phyloP scores from a whole-genome alignment of 352 stramenopile genomes.

The Phytophthora tentaculata region DNA sequence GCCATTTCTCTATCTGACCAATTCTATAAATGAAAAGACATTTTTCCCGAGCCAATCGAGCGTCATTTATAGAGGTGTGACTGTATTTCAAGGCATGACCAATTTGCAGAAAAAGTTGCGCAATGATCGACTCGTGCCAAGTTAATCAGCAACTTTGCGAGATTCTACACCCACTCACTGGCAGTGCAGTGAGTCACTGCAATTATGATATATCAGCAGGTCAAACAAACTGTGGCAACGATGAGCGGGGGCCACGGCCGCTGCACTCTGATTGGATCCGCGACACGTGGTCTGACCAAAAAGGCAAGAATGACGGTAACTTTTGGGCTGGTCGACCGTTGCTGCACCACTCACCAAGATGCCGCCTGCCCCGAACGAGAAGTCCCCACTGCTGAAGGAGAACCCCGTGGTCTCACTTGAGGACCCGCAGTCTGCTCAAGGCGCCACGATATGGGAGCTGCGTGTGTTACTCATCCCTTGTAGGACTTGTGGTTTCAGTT shows the following conservation, averaged over 20 bases:
- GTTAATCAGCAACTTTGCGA: too few relatives aligned
- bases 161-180: too few relatives aligned
- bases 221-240: too few relatives aligned
- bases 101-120: too few relatives aligned
- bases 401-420: constrained; percentile 24
- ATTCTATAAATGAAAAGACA: too few relatives aligned
- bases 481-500: constrained; percentile 27
- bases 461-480: constrained; percentile 76
- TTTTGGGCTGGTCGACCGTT: neutral
- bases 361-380: constrained; percentile 37
- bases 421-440: constrained; percentile 27
- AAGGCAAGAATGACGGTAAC: constrained; percentile 35
- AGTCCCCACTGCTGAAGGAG: constrained; percentile 45
- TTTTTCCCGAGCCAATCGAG: too few relatives aligned
- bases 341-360: constrained; percentile 33
- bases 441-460: constrained; percentile 63
- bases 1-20: too few relatives aligned
- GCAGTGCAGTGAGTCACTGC: too few relatives aligned
- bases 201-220: too few relatives aligned
- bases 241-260: constrained; percentile 7
- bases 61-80: too few relatives aligned
- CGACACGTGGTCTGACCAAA: constrained; percentile 26
- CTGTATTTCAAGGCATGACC: too few relatives aligned
- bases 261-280: constrained; percentile 24
- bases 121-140: too few relatives aligned